phyloP scores from a whole-genome alignment of 1,284 basidiomycete species.

The Jaminaea rosea region DNA sequence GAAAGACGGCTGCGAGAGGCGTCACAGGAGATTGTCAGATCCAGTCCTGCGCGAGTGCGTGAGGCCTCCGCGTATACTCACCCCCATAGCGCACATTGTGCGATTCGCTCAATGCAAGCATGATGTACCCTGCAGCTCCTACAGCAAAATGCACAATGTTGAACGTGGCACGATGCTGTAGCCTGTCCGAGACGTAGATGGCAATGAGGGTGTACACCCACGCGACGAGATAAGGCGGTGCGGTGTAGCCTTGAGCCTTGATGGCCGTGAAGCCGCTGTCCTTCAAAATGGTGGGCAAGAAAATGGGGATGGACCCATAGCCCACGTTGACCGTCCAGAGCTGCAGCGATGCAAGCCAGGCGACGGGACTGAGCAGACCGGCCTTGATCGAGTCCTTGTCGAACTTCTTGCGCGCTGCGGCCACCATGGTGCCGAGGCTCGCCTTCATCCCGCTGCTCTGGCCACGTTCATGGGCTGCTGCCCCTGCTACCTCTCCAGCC shows the following conservation, averaged over 20 bases:
- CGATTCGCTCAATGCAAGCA: conserved; percentile 23
- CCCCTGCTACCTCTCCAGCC: too few species aligned
- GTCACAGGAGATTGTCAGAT: too few species aligned
- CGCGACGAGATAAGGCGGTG: conserved; percentile 33
- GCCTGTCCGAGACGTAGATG: conserved; percentile 20
- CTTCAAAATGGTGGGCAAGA: conserved; percentile 34
- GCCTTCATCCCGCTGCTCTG: too few species aligned
- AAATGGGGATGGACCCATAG: conserved; percentile 37
- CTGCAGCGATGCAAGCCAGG: conserved; percentile 15
- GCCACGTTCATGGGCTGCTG: too few species aligned
- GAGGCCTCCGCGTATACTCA: too few species aligned
- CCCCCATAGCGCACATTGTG: conserved; percentile 20
- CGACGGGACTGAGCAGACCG: conserved; percentile 6
- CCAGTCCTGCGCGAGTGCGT: too few species aligned
- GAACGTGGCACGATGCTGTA: conserved; percentile 26
- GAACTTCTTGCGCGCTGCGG: neutral
- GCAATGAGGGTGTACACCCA: conserved; percentile 20
- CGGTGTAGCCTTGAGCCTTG: conserved; percentile 25
- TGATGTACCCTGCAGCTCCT: conserved; percentile 31
- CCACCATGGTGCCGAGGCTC: neutral
- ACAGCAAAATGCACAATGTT: conserved; percentile 23
- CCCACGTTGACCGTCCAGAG: conserved; percentile 41
- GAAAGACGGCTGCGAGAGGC: conserved; percentile 20
- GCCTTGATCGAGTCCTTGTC: neutral
- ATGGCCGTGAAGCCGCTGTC: conserved; percentile 22